Evolutionary conservation across 306 rosid species (phyloP).

Genomic region (Arachis stenosperma): DNA sequence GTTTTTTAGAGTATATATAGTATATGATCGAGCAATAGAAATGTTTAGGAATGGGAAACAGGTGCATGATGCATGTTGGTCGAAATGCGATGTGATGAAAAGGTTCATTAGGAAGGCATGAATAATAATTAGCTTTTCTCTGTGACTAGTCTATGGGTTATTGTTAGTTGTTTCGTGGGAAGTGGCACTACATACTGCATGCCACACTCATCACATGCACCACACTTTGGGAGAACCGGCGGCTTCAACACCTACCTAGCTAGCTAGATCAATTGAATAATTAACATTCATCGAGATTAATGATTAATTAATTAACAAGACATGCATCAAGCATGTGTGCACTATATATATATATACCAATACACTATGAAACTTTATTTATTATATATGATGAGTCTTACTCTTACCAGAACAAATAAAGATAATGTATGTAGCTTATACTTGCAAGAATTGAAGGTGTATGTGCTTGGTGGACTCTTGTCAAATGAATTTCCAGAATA

Average conservation of each 20-base stretch:
- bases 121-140: too few species aligned
- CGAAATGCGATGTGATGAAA: background rate
- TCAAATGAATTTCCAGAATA: background rate
- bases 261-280: too few species aligned
- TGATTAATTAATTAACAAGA: background rate
- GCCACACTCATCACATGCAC: conserved; percentile 39
- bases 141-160: too few species aligned
- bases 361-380: background rate
- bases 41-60: conserved; percentile 21
- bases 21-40: background rate
- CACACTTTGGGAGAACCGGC: conserved; percentile 37
- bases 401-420: conserved; percentile 4
- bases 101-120: too few species aligned
- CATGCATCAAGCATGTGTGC: conserved; percentile 23
- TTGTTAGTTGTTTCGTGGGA: conserved; percentile 26
- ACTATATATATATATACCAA: conserved; percentile 29
- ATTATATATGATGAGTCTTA: too few species aligned
- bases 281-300: conserved; percentile 29
- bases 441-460: background rate
- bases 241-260: background rate
- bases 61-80: background rate
- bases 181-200: conserved; percentile 21
- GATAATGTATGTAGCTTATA: conserved; percentile 24
- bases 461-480: conserved; percentile 1
- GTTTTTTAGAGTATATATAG: background rate